Evolutionary conservation across 1,284 basidiomycete genomes (phyloP), one percentile per base, ranked within the genome.

Genomic region (Leccinum proliferum): DNA sequence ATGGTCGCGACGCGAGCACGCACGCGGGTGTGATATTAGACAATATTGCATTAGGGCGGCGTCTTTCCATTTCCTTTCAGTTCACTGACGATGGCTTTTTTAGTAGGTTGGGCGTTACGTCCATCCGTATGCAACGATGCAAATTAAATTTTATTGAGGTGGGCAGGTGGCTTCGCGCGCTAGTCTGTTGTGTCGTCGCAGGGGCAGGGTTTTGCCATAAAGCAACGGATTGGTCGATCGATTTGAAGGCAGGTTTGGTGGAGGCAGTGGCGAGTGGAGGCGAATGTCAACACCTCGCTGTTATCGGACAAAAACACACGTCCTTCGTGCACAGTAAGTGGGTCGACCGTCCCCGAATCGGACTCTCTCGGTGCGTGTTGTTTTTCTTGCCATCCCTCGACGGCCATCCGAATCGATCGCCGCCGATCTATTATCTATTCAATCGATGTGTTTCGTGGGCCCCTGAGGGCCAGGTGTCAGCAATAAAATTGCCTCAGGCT

Each of bases 401-500:
- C 53, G 52, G 32, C 25, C 18, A 50, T 21, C 57, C 14, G 3
- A 10, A 56, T 67, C 57, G 65, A 66, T 64, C 29, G 53, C 10
- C 25, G 14, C 25, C 14, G 2, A 18, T 12, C 11, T 34, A 34
- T 18, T 11, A 55, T 55, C 9, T 25, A 12, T 61, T 12, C 25
- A 5, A 60, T 39, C 59, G 37, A 63, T 46, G 37, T 5, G 29
- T 64, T 43, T 52, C 46, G 65, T 46, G 39, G 52, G 43, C 64
- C 65, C 63, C 61, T 37, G 64, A 66, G 2, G 9, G 43, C 37
- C 46, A 66, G 64, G 59, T 60, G 48, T 60, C 55, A 52, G 41
- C 43, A 41, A 10, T 55, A 32, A 32, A 34, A 32, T 34, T 56
- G 65, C 65, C 65, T 68, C 67, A 67, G 67, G 65, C 48, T 39